Base-by-base conservation (phyloP, 768 basidiomycete genomes). In the Termitomyces sp. region DNA sequence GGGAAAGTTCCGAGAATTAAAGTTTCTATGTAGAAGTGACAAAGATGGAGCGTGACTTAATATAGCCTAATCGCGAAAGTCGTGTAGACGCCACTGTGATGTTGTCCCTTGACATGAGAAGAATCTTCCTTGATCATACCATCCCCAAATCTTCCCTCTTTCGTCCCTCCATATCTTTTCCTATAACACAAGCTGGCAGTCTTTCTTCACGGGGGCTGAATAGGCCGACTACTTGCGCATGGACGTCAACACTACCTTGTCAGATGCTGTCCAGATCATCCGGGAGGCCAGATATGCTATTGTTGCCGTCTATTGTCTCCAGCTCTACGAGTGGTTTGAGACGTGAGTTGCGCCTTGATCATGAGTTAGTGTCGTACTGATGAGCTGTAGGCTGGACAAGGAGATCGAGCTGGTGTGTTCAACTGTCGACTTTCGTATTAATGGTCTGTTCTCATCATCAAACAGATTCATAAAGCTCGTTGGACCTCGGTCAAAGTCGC, bases 401-500 rank as follows among this genome's bases (percentile, higher is more conserved):
- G 75, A 76, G 56, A 40, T 72, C 20, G 61, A 64, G n/a, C 55
- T 76, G 55, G 73, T 73, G 57, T 10, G 73, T 64, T 32, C 18
- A 29, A 15, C 27, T 36, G 23, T 31, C 13, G 27, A 50, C 16
- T 25, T 23, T 29, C 18, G 15, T 15, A 7, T 22, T 22, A 18
- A n/a, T n/a, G 22, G 9, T 2, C 5, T 36, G 38, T 41, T 16
- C 33, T 45, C 5, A 46, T 22, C 27, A 29, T 35, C n/a, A 22
- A 27, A 13, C 53, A 74, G 73, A 73, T 75, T 36, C 66, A 73
- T 50, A 64, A 60, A 23, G 60, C 71, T 3, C 61, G 65, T 23
- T 74, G 75, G 73, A 72, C 71, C 22, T 69, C 69, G 2, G 66
- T 76, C 60, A 76, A 75, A 56, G 62, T 65, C 16, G 61, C 72